Evolutionary conservation across 2,329 filamentous ascomycete genomes (phyloP), one percentile per base, ranked within the genome.

Genomic region (Fusarium sp.): DNA sequence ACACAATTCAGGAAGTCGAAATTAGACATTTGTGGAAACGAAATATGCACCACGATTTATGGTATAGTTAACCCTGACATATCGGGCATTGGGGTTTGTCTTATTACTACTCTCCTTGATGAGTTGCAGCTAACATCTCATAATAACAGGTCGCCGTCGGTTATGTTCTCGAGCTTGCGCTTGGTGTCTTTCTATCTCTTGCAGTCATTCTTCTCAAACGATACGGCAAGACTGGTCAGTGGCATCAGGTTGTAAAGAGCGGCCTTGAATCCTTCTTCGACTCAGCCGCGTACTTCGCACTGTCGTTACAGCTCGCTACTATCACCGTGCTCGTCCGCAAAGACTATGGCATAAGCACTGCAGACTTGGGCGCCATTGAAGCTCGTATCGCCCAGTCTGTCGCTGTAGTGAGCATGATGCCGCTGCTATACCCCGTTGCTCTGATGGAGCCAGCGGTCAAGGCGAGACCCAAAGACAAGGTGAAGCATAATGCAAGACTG

Each of bases 351-450:
- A 67, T 75, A 28, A 68, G 62, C 22, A 70, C 65, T 2, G 36
- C 31, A 2, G 67, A 71, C 21, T 39, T 76, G 13, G 69, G 73
- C 3, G 70, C 74, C 2, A 66, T 72, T 7, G 74, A 75, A 22
- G 59, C 72, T 7, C 62, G 67, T 3, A 68, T 75, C 17, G 49
- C 66, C 22, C 60, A 72, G 36, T 57, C 67, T 3, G 53, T 74
- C 4, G 56, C 72, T 1, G 56, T 76, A 5, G 49, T 75, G 10
- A 73, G 71, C 54, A 38, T 74, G 31, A 55, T 74, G 19, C 73
- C 74, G 6, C 44, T 76, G 7, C 26, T 76, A 3, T 71, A 70
- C n/a, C 69, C 71, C 1, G 26, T 63, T 8, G 62, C 62, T 11
- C 43, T 75, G 7, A 49, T 73, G 0, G 57, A 72, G 24, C 63